Evolutionary conservation across 345 rosid species (phyloP), one percentile per base, ranked within the genome.

Genomic region (thale cress (Arabidopsis thaliana)): DNA sequence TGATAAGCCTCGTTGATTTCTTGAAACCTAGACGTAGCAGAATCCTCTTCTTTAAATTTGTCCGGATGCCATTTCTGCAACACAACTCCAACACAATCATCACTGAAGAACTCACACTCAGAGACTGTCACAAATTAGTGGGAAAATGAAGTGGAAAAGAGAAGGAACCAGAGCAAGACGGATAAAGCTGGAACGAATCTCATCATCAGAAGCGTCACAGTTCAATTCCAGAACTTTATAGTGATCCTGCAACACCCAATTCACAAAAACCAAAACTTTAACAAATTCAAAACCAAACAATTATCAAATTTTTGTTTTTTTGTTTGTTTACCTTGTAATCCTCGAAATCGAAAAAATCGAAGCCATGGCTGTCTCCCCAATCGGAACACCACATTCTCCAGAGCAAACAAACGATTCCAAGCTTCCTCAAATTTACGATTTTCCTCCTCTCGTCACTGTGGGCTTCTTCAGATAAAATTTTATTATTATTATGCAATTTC

Each of bases 11-110:
- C 99, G 72, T 92, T 95, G 77, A 95, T 95, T 73, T 92, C 97
- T 84, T 95, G 99, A 85, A 95, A 92, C 81, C 84, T 86, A 7
- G 89, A 84, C 51, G 99, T 90, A 33, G 90, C 86, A 51, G 80
- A 72, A 14, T 83, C 88, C 68, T 75, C 85, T 22, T 69, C 85
- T 72, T 95, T 92, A 33, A 85, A 85, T 80, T 95, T 92, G 62
- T 94, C 99, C 0, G 99, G 99, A 69, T 94, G 99, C 98, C 97
- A 93, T 77, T 87, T 93, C 98, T 89, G 80, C 84, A 80, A 8
- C 22, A 74, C 41, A 59, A 61, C 36, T 28, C 32, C 28, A 46
- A 50, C 58, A 51, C 69, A 71, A 12, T 16, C 25, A 25, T 73
- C 20, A 66, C 22, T 45, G 64, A 55, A 44, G 42, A 49, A 53